Conservation (phyloP, 176 grass and related monocot genomes). For the Aegilops longissima region DNA sequence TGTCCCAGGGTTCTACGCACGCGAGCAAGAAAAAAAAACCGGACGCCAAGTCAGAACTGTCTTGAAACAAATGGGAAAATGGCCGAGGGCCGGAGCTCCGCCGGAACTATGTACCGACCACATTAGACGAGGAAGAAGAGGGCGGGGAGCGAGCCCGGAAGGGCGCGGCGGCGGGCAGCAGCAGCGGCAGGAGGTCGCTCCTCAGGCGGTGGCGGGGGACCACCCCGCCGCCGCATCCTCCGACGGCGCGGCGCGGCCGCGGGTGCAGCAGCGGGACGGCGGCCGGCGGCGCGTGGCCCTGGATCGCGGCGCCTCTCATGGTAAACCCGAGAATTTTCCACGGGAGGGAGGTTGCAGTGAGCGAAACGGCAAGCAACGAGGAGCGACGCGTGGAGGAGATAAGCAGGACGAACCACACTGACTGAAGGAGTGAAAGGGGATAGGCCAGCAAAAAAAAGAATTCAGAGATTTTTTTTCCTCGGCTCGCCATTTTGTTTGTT, state of each 20-base stretch:
- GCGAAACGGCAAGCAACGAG: background rate
- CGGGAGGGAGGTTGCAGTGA: background rate
- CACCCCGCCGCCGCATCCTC: background rate
- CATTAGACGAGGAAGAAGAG: slow-evolving; percentile 46
- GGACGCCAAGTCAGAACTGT: background rate
- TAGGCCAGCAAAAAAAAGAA: background rate
- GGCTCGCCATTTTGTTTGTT: background rate
- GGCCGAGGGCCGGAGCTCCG: background rate
- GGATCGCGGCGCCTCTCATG: slow-evolving; percentile 38
- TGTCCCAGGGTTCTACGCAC: slow-evolving; percentile 36
- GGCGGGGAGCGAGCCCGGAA: slow-evolving; percentile 37
- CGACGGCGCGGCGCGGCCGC: background rate
- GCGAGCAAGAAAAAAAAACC: background rate
- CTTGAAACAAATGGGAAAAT: background rate
- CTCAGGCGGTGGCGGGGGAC: slow-evolving; percentile 20
- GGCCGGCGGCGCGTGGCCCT: slow-evolving; percentile 8
- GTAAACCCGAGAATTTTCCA: background rate
- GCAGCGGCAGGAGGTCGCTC: slow-evolving; percentile 1
- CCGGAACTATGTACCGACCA: background rate
- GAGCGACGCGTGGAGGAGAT: slow-evolving; percentile 12
- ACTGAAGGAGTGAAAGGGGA: slow-evolving; percentile 15
- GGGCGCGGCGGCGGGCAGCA: background rate
- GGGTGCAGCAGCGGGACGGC: background rate
- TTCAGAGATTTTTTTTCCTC: background rate
- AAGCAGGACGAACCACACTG: slow-evolving; percentile 21